Evolutionary conservation across 2,329 filamentous ascomycete species (phyloP).

Genomic region (Claviceps monticola): DNA sequence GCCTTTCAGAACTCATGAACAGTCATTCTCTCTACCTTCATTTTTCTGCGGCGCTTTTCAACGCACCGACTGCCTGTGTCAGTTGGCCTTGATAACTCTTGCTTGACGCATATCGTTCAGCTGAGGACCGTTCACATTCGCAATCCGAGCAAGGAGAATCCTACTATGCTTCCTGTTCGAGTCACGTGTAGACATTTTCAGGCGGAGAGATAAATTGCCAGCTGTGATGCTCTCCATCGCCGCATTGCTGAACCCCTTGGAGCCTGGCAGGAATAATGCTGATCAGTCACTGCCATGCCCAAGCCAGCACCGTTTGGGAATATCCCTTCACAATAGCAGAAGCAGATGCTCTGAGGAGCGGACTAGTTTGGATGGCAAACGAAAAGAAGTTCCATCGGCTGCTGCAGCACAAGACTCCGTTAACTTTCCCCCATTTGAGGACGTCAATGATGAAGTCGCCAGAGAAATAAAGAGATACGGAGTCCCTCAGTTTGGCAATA

Average conservation of each 20-base stretch:
- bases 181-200: background rate
- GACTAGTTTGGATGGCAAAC: background rate
- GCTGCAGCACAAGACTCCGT: conserved; percentile 16
- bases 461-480: conserved; percentile 41
- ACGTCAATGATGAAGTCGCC: conserved; percentile 33
- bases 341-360: background rate
- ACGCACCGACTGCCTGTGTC: background rate
- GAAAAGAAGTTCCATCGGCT: background rate
- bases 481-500: conserved; percentile 52
- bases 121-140: background rate
- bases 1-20: background rate
- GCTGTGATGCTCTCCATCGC: conserved; percentile 1
- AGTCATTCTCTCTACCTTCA: background rate
- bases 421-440: conserved; percentile 62
- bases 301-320: background rate
- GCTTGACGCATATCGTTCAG: background rate
- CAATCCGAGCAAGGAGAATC: background rate
- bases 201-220: background rate
- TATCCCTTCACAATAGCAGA: background rate
- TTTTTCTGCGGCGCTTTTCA: background rate
- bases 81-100: background rate
- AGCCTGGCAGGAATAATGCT: background rate
- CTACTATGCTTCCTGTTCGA: background rate
- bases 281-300: background rate
- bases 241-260: conserved; percentile 3